Percentiles rank a stretch among this genome's conserved stretches.
Conservation (phyloP, 177 flowering plant species). For the Vitis hybrid region DNA sequence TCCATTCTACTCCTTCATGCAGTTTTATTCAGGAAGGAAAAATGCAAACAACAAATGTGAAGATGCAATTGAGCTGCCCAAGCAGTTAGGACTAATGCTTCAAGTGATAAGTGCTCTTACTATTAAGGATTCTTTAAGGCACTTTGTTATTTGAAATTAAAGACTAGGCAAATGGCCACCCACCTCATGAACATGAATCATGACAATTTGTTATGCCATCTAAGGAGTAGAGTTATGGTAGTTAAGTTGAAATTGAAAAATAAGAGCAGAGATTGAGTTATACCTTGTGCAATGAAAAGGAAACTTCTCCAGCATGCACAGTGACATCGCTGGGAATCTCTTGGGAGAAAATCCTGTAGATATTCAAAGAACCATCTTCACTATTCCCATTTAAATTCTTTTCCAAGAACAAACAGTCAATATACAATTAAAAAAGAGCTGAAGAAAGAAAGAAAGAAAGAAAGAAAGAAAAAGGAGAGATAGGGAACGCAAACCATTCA, state of each 20-base stretch:
- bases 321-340: conserved; percentile 85
- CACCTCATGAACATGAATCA: no score
- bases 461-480: background rate
- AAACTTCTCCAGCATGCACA: conserved; percentile 55
- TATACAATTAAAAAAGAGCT: background rate
- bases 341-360: conserved; percentile 85
- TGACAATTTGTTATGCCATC: no score
- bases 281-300: conserved; percentile 90
- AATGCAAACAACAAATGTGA: no score
- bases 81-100: no score
- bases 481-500: conserved; percentile 55
- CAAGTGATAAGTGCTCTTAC: no score
- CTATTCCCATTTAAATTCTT: background rate
- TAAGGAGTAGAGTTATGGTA: no score
- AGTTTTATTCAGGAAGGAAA: no score
- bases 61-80: no score
- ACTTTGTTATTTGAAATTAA: no score
- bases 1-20: no score
- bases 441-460: background rate
- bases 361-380: conserved; percentile 10
- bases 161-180: no score
- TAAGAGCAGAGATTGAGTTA: background rate
- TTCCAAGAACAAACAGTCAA: background rate
- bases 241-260: background rate
- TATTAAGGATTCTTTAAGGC: no score